Evolutionary conservation across 2,329 filamentous ascomycete genomes (phyloP), one percentile per base, ranked within the genome.

Genomic region (Colletotrichum aenigma): DNA sequence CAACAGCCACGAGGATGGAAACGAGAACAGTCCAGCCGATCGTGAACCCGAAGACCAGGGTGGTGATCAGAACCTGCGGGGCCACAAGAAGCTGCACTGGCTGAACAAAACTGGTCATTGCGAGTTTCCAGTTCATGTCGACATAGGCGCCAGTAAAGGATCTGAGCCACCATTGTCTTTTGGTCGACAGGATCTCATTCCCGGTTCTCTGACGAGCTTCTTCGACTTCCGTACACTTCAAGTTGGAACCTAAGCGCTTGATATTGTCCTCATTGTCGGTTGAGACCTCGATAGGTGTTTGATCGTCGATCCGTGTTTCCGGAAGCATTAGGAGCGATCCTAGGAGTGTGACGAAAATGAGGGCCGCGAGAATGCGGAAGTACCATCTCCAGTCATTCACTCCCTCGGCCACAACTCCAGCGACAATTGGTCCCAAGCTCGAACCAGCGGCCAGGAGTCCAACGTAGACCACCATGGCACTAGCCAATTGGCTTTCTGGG

Each of bases 381-480:
- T 77, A 76, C 78, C 78, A 79, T 16, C 75, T 62, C 78, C 78
- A 79, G 28, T 71, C 69, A 16, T 71, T 61, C 24, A 75, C 38
- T 9, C 72, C 76, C 4, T 74, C 38, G 9, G 66, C 76, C 18
- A 78, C 66, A 12, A 71, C 24, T 7, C 78, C 78, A 4, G 78
- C 68, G 6, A 79, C 36, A 21, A 79, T 75, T 2, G 77, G 78
- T 3, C 78, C 78, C 18, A 79, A 24, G 12, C 74, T 66, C 78
- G 79, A 60, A 77, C 82, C 64, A 48, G 78, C 65, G 13, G 72
- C 38, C 28, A 74, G 9, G 74, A 81, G 13, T 70, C 74, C 68
- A 52, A 77, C 74, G 16, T 70, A 48, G 78, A 80, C 66, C 74
- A 79, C 48, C 81, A 83, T 79, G n/a, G 77, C 76, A n/a, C 70